Conservation (phyloP, 2,329 filamentous ascomycete species). For the Fusarium lyarnte region DNA sequence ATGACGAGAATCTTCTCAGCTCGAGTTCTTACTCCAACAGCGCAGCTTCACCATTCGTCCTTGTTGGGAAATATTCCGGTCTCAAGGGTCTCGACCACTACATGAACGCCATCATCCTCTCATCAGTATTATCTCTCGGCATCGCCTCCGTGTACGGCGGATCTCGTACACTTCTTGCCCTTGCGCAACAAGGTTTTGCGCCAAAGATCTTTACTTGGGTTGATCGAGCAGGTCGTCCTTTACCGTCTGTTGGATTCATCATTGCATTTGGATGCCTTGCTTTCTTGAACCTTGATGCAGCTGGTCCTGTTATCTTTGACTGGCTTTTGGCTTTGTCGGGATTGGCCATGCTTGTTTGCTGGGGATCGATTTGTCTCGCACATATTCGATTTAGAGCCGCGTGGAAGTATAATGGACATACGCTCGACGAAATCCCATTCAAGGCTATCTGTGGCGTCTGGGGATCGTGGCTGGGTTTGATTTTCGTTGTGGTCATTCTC, state of each 20-base stretch:
- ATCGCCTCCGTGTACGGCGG: slow-evolving; percentile 65
- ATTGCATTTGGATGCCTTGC: slow-evolving; percentile 59
- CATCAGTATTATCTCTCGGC: slow-evolving; percentile 64
- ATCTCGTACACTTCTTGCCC: slow-evolving; percentile 63
- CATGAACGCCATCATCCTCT: slow-evolving; percentile 64
- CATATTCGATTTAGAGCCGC: slow-evolving; percentile 73
- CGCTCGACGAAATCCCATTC: slow-evolving; percentile 72
- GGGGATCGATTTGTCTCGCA: slow-evolving; percentile 69
- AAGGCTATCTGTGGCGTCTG: slow-evolving; percentile 66
- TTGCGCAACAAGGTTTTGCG: slow-evolving; percentile 64
- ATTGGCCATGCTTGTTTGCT: slow-evolving; percentile 70
- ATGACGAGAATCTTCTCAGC: slow-evolving; percentile 55
- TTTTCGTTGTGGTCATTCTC: slow-evolving; percentile 63
- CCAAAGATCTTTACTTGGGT: slow-evolving; percentile 64
- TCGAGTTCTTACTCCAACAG: slow-evolving; percentile 28
- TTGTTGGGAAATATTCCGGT: slow-evolving; percentile 59
- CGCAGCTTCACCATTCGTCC: slow-evolving; percentile 59
- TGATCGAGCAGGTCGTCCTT: slow-evolving; percentile 62
- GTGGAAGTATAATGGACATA: slow-evolving; percentile 67
- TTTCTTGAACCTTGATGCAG: slow-evolving; percentile 56
- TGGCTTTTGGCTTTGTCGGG: slow-evolving; percentile 73
- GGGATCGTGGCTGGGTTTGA: slow-evolving; percentile 73
- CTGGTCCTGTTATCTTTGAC: slow-evolving; percentile 64
- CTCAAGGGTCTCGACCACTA: slow-evolving; percentile 60
- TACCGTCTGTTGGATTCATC: slow-evolving; percentile 56